Conservation (phyloP, 352 stramenopile species). For the Hyaloperonospora brassicae region DNA sequence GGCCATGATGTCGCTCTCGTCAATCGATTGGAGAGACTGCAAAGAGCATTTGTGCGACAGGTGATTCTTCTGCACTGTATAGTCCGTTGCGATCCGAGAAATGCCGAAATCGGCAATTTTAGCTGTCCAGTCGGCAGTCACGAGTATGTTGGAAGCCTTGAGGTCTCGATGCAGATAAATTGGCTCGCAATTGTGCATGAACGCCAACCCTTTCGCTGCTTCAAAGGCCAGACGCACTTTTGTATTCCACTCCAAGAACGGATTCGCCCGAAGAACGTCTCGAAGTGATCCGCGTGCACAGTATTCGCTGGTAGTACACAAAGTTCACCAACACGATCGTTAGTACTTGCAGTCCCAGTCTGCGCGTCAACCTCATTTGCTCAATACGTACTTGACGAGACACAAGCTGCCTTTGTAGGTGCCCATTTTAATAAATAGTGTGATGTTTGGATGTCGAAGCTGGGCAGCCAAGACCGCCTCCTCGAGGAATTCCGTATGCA, state of each 20-base stretch:
- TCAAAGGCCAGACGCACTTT: slow-evolving; percentile 64
- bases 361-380: background rate
- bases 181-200: slow-evolving; percentile 69
- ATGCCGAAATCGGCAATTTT: slow-evolving; percentile 76
- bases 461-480: slow-evolving; percentile 55
- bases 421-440: slow-evolving; percentile 62
- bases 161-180: slow-evolving; percentile 71
- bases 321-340: slow-evolving; percentile 3
- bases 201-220: slow-evolving; percentile 60
- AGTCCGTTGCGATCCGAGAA: slow-evolving; percentile 63
- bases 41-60: slow-evolving; percentile 16
- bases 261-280: slow-evolving; percentile 52
- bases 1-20: slow-evolving; percentile 19
- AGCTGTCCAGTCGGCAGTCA: slow-evolving; percentile 63
- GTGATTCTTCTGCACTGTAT: slow-evolving; percentile 37
- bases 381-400: slow-evolving; percentile 56
- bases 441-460: slow-evolving; percentile 67
- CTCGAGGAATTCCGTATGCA: slow-evolving; percentile 58
- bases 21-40: slow-evolving; percentile 22
- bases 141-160: slow-evolving; percentile 68
- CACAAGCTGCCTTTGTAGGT: slow-evolving; percentile 60
- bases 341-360: background rate
- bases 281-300: slow-evolving; percentile 52
- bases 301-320: slow-evolving; percentile 43
- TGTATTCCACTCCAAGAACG: slow-evolving; percentile 56